These are phyloP conservation scores for Aspergillus chevalieri DNA, from an alignment of 2,329 filamentous ascomycete genomes.

Conservation along the genomic window DNA sequence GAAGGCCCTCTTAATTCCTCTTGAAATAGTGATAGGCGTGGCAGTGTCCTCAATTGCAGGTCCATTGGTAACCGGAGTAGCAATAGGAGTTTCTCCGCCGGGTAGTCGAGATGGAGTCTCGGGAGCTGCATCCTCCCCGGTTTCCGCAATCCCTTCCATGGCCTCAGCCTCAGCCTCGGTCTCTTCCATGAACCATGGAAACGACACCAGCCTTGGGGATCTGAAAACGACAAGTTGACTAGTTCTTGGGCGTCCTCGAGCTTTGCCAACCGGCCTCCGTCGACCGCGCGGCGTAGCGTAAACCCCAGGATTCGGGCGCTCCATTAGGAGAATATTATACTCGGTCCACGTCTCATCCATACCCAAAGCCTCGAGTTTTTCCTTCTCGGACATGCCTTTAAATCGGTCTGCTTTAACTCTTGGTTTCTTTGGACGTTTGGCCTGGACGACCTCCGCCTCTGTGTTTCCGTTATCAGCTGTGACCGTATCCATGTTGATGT, in stretches of 20 bases:
- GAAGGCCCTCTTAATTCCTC: conserved; percentile 8
- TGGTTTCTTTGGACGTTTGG: conserved; percentile 7
- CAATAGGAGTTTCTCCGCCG: not conserved
- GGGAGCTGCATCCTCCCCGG: not conserved
- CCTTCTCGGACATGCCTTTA: conserved; percentile 30
- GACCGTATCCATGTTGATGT: conserved; percentile 7
- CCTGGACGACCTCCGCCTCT: not conserved
- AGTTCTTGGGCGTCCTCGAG: conserved; percentile 32
- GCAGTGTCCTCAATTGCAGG: not conserved
- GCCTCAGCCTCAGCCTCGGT: conserved; percentile 4
- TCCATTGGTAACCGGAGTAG: not conserved
- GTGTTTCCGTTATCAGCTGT: conserved; percentile 2
- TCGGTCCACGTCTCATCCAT: conserved; percentile 38
- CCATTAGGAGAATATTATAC: conserved; percentile 32
- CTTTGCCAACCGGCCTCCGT: conserved; percentile 32
- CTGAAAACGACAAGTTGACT: conserved; percentile 38
- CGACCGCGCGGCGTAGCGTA: conserved; percentile 37
- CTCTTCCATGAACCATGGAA: conserved; percentile 32
- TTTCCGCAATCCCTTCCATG: no score
- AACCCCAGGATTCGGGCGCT: conserved; percentile 33
- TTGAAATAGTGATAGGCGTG: not conserved
- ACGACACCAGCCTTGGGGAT: conserved; percentile 22
- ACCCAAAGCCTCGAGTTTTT: conserved; percentile 33
- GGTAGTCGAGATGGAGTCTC: not conserved
- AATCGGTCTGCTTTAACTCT: conserved; percentile 15